These are phyloP conservation scores for Chrysopogon serrulatus DNA, from an alignment of 176 grass and related monocot species.

Conservation along the genomic window DNA sequence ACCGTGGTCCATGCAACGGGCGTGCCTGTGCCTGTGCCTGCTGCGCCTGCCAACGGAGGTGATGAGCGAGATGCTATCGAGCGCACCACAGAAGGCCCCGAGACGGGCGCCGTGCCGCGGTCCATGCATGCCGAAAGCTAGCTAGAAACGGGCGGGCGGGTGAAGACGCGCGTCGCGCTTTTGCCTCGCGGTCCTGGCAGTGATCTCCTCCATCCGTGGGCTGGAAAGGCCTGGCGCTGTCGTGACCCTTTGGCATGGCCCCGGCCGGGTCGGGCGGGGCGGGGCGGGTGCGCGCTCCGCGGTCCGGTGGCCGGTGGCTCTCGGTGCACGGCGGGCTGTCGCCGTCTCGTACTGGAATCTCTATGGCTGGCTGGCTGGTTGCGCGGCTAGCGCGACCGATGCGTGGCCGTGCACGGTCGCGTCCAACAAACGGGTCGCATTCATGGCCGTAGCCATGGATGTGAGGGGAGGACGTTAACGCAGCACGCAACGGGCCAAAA, in stretches of 20 bases:
- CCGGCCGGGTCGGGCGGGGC: not conserved
- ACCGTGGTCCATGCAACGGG: constrained; percentile 7
- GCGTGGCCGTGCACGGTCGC: not conserved
- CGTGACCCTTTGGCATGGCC: no score
- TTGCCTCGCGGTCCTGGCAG: constrained; percentile 11
- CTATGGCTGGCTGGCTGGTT: not conserved
- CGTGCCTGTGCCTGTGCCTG: no score
- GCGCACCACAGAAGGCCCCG: not conserved
- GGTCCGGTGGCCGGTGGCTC: not conserved
- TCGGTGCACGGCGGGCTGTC: not conserved
- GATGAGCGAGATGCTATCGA: not conserved
- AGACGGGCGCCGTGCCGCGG: not conserved
- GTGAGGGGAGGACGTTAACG: not conserved
- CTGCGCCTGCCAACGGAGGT: constrained; percentile 5
- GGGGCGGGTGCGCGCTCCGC: not conserved
- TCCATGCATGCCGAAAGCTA: not conserved
- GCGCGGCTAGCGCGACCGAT: not conserved
- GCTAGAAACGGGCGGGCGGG: not conserved
- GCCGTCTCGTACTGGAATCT: not conserved
- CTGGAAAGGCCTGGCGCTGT: not conserved
- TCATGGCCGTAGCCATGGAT: not conserved
- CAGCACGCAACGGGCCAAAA: not conserved
- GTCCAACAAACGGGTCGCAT: not conserved
- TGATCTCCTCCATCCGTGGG: not conserved
- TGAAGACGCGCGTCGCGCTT: not conserved